These are phyloP conservation scores for Plasmodiophora brassicae DNA, from an alignment of 208 protist species.

Conservation along the genomic window DNA sequence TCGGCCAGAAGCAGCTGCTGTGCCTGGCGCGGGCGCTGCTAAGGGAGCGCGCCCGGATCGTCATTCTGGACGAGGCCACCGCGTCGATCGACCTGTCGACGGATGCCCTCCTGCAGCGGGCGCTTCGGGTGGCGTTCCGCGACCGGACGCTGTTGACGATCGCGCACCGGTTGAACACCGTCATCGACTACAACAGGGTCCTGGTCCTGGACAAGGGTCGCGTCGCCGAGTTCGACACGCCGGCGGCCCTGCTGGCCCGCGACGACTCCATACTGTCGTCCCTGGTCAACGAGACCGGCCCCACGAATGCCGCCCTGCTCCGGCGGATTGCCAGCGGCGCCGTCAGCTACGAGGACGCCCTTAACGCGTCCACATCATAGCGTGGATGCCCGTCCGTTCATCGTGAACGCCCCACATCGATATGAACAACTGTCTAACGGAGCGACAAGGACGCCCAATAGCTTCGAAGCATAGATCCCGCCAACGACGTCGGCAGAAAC, in stretches of 20 bases:
- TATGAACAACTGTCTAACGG: no score
- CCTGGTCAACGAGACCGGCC: conserved; percentile 20
- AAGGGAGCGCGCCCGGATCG: conserved; percentile 53
- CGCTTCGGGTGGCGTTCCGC: conserved; percentile 19
- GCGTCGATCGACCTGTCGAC: conserved; percentile 51
- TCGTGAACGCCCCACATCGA: no score
- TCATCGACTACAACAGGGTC: conserved; percentile 58
- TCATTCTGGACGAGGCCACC: conserved; percentile 62
- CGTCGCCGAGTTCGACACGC: conserved; percentile 41
- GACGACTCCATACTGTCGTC: not conserved
- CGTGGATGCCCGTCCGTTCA: no score
- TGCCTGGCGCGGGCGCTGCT: conserved; percentile 87
- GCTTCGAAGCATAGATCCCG: no score
- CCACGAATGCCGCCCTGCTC: not conserved
- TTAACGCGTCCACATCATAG: no score
- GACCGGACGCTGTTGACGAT: conserved; percentile 58
- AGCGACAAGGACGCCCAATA: no score
- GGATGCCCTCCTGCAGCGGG: conserved; percentile 50
- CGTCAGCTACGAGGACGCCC: no score
- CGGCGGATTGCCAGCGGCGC: not conserved
- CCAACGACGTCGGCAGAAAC: no score
- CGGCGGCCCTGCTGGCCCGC: conserved; percentile 22
- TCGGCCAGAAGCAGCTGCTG: conserved; percentile 67
- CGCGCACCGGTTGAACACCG: conserved; percentile 59
- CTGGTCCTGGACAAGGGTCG: conserved; percentile 50